phyloP scores from a whole-genome alignment of 2,329 filamentous ascomycete species.

The Cryphonectria naterciae region DNA sequence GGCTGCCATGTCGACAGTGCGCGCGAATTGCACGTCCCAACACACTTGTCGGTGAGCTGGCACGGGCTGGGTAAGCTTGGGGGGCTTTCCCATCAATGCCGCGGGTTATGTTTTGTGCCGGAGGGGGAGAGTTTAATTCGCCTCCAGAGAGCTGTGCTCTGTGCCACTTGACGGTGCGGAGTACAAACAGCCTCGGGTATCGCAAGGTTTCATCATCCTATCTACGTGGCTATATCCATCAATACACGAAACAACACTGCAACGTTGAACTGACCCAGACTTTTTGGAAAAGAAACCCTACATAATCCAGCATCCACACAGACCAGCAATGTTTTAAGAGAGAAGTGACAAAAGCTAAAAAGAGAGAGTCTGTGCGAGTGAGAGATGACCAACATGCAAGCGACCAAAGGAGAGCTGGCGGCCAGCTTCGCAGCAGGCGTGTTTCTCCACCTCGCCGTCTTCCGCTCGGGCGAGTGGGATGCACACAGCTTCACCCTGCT shows the following conservation, averaged over 20 bases:
- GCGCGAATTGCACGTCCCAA: not conserved
- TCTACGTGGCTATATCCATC: not conserved
- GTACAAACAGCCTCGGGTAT: not conserved
- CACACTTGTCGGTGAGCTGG: not conserved
- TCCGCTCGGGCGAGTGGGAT: slow-evolving; percentile 23
- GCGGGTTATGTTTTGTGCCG: not conserved
- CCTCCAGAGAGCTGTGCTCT: too few species aligned
- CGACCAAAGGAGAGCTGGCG: slow-evolving; percentile 14
- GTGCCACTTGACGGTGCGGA: not conserved
- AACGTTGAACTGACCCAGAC: not conserved
- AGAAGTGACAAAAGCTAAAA: not conserved
- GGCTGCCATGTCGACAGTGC: not conserved
- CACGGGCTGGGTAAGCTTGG: not conserved
- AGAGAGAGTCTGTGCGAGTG: not conserved
- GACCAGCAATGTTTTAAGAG: not conserved
- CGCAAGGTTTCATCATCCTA: not conserved
- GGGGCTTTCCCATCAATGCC: not conserved
- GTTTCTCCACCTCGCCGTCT: slow-evolving; percentile 13
- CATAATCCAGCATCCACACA: not conserved
- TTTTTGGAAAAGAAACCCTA: not conserved
- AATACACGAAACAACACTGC: not conserved
- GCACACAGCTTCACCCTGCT: slow-evolving; percentile 24
- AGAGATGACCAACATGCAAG: slow-evolving; percentile 3
- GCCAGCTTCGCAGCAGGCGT: slow-evolving; percentile 18
- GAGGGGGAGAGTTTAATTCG: not conserved